A percentile compares a stretch with the other conserved stretches of the same genome.
Evolutionary conservation across 2,329 filamentous ascomycete genomes (phyloP).

Genomic region (Colletotrichum sp.): DNA sequence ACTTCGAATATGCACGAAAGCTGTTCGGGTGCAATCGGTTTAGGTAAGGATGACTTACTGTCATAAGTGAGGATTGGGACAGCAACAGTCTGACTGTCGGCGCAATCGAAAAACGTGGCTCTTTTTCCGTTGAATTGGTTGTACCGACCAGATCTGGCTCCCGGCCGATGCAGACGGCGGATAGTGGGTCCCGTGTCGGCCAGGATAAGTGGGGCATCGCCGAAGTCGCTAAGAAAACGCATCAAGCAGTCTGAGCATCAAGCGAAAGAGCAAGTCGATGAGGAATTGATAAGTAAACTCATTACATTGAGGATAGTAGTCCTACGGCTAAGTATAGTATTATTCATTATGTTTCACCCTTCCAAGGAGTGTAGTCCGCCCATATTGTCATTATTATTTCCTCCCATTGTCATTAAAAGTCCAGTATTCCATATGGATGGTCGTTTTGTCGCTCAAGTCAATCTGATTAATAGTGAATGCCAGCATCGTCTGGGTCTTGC

Average conservation of each 20-base stretch:
- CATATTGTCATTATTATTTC: not conserved
- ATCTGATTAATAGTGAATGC: not conserved
- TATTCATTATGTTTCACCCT: not conserved
- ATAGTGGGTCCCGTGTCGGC: not conserved
- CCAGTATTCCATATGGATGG: not conserved
- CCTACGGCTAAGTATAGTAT: not conserved
- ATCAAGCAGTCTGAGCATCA: not conserved
- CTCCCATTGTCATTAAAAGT: not conserved
- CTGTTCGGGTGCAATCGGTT: not conserved
- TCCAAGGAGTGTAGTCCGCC: not conserved
- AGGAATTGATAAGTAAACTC: not conserved
- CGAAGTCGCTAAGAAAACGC: not conserved
- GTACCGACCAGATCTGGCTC: not conserved
- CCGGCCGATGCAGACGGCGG: accelerated
- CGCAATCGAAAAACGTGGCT: not conserved
- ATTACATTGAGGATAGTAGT: not conserved
- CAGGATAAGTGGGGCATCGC: not conserved
- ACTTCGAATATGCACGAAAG: not conserved
- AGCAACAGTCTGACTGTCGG: not conserved
- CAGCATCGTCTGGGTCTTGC: not conserved
- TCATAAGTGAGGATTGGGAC: not conserved
- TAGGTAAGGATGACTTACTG: not conserved
- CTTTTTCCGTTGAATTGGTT: accelerated
- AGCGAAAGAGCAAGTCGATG: not conserved
- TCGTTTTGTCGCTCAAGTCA: not conserved